Conservation (phyloP, 257 asterid genomes). For the Craterostigma plantagineum region DNA sequence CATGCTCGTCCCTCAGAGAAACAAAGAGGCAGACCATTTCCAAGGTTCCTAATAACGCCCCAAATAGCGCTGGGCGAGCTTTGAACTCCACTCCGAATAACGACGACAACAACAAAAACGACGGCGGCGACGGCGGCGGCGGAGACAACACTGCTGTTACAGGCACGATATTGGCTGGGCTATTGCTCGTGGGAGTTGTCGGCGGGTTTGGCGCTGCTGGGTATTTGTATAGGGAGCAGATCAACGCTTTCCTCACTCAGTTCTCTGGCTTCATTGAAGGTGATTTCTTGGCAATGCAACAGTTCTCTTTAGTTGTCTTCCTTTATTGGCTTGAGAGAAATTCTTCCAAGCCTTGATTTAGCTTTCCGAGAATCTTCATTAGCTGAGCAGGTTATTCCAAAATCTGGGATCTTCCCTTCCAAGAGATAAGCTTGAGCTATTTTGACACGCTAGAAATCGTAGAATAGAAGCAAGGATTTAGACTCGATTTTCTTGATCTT, state of each 20-base stretch:
- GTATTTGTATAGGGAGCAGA: slow-evolving; percentile 69
- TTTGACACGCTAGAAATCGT: too few species aligned
- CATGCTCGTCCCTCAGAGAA: slow-evolving; percentile 65
- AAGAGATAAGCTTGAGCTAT: too few species aligned
- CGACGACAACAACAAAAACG: slow-evolving; percentile 25
- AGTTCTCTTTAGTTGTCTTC: not conserved
- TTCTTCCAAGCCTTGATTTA: too few species aligned
- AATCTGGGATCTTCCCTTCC: too few species aligned
- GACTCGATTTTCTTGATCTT: too few species aligned
- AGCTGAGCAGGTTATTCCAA: slow-evolving; percentile 1
- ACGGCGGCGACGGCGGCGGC: slow-evolving; percentile 13
- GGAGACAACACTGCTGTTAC: slow-evolving; percentile 39
- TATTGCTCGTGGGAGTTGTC: slow-evolving; percentile 44
- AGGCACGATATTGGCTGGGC: slow-evolving; percentile 68
- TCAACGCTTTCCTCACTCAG: slow-evolving; percentile 68
- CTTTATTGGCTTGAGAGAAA: slow-evolving; percentile 4
- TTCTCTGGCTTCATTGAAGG: slow-evolving; percentile 56
- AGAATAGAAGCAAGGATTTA: too few species aligned
- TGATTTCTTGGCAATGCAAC: slow-evolving; percentile 5
- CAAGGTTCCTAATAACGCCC: slow-evolving; percentile 32
- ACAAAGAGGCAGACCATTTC: slow-evolving; percentile 56
- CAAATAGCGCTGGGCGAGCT: too few species aligned
- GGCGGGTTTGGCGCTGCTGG: slow-evolving; percentile 87
- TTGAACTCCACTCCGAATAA: slow-evolving; percentile 40
- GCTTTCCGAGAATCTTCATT: slow-evolving; percentile 4